These are phyloP conservation scores for Colletotrichum siamense DNA, from an alignment of 2,329 filamentous ascomycete species.

Conservation along the genomic window DNA sequence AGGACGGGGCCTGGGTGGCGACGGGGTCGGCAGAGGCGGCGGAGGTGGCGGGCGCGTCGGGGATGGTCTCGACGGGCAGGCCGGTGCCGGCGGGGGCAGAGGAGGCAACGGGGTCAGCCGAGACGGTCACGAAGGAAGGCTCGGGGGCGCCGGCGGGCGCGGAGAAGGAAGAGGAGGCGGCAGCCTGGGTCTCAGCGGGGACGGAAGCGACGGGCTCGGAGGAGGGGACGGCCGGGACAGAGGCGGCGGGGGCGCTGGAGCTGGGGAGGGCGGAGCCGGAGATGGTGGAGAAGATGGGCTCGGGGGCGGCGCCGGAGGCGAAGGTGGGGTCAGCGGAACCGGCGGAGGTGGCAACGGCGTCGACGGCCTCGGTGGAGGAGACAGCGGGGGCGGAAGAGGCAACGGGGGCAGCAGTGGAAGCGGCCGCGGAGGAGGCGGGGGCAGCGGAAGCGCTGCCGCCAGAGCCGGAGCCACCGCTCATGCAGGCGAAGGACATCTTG, in stretches of 20 bases:
- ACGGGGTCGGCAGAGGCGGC: not conserved
- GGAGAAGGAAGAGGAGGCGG: not conserved
- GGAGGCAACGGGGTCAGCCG: not conserved
- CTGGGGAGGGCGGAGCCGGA: slow-evolving; percentile 3
- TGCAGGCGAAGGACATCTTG: slow-evolving; percentile 61
- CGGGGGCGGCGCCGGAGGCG: not conserved
- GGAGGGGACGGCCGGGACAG: not conserved
- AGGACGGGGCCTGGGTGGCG: not conserved
- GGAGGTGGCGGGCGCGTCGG: not conserved
- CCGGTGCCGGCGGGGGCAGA: not conserved
- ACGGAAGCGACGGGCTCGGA: not conserved
- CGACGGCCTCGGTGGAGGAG: not conserved
- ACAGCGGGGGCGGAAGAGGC: not conserved
- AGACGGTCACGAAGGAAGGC: slow-evolving; percentile 4
- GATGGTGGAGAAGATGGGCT: slow-evolving; percentile 6
- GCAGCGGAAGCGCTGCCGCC: slow-evolving; percentile 33
- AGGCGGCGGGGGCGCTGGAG: not conserved
- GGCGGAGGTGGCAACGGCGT: not conserved
- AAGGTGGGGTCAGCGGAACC: not conserved
- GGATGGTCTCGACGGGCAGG: not conserved
- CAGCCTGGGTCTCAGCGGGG: not conserved
- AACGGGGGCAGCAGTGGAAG: not conserved
- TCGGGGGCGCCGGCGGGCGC: not conserved
- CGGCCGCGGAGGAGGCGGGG: slow-evolving; percentile 28
- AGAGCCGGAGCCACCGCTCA: slow-evolving; percentile 42